Base-by-base conservation (phyloP, 176 grass and related monocot species). In the Triticum turgidum region DNA sequence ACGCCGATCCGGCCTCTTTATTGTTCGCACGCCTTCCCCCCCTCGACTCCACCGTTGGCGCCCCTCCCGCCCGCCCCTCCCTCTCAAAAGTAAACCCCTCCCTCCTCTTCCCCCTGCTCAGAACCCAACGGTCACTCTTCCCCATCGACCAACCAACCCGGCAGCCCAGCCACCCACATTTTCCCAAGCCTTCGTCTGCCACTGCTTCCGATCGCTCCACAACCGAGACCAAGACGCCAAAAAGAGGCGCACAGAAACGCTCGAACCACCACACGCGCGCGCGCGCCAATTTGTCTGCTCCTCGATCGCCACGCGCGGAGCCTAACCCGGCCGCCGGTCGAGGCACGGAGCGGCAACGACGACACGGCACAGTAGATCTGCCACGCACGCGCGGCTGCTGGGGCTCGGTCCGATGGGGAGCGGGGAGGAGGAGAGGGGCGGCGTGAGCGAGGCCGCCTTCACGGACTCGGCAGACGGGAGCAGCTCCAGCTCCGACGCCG, bases 401-500 rank as follows among this genome's bases (percentile, higher is more conserved):
- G 29, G 30, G 49, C 5, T n/a, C 11, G 64, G 32, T 37, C 1
- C 30, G 41, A 58, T 58, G 54, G 80, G 68, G 35, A 33, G 88
- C 88, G 89, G 89, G 86, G 71, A 87, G 76, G 65, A 13, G 44
- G 74, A 44, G 79, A 65, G 56, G 80, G 69, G 30, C 30, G 65
- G 24, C 21, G 52, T 32, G 84, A 87, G 81, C 85, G 88, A 93
- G 85, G 82, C 82, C 82, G 85, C 82, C 82, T 92, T 90, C 85
- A 94, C 90, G 37, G 85, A 94, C 70, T 94, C 92, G 9, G 81
- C 65, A 37, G 90, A 88, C 86, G 71, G 89, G 35, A 88, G 90
- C 82, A 94, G 87, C 79, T 92, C 87, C 78, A 92, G 93, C 87
- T 91, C 90, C 72, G 93, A 92, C 84, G 88, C 89, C 32, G 86